Percentiles rank a stretch among this genome's conserved stretches.
phyloP scores from a whole-genome alignment of 768 basidiomycete genomes.

The Dictyophora rubrovolvata region DNA sequence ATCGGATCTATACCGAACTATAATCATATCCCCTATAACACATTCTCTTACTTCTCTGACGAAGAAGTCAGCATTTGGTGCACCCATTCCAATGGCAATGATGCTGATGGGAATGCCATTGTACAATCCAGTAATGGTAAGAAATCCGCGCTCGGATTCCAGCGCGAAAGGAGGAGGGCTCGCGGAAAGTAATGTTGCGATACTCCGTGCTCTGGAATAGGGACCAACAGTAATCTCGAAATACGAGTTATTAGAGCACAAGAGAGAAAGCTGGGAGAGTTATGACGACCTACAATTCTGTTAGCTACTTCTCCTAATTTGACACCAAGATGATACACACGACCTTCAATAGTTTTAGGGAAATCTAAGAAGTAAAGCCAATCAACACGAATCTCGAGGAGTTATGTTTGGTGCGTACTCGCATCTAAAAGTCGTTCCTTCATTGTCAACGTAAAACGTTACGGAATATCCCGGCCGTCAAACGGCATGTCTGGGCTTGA shows the following conservation, averaged over 20 bases:
- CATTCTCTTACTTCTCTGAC: conserved; percentile 72
- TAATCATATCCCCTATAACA: conserved; percentile 48
- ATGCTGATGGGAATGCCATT: conserved; percentile 56
- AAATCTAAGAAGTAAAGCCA: conserved; percentile 42
- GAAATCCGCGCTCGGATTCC: conserved; percentile 65
- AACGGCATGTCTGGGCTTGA: neutral
- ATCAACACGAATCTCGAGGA: neutral
- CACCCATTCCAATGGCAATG: conserved; percentile 77
- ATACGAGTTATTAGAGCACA: neutral
- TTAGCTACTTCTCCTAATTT: conserved; percentile 72
- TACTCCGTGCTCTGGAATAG: conserved; percentile 49
- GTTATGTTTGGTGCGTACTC: conserved; percentile 34
- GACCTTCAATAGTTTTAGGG: conserved; percentile 59
- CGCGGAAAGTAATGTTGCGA: conserved; percentile 41
- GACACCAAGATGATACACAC: conserved; percentile 74
- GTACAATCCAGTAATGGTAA: conserved; percentile 61
- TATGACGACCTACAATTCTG: conserved; percentile 46
- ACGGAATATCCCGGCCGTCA: neutral
- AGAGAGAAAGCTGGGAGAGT: neutral
- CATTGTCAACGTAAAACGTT: conserved; percentile 27
- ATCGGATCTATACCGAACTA: conserved; percentile 31
- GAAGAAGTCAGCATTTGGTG: conserved; percentile 77
- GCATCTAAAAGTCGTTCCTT: conserved; percentile 56
- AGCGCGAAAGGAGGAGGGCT: conserved; percentile 49
- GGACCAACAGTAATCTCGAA: conserved; percentile 67